Evolutionary conservation across 768 basidiomycete genomes (phyloP), one percentile per base, ranked within the genome.

Genomic region (Rhizopogon roseolus): DNA sequence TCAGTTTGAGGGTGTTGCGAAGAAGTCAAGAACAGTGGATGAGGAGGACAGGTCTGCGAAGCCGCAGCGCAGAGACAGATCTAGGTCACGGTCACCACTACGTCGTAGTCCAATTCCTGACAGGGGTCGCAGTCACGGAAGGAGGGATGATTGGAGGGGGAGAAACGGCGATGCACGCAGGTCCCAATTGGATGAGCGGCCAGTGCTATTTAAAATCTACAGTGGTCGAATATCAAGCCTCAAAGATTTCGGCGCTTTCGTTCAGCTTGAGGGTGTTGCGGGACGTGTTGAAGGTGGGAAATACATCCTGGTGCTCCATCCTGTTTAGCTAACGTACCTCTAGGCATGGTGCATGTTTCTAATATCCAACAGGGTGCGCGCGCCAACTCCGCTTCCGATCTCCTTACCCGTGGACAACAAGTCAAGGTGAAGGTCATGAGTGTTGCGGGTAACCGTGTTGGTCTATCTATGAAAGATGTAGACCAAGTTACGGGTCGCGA

Each of bases 341-440:
- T 54, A 98, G 96, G 96, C n/a, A 85, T 99, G 86, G 91, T 98
- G 22, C 97, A 98, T 68, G 86, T 98, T 59, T 96, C 95, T 25
- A 88, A 85, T 57, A 96, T 98, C 44, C 90, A 94, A 62, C 76
- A 80, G 58, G 88, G 90, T 17, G 83, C 85, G 13, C 85, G 97
- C 49, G 88, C 90, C 38, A 92, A 93, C 64, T 85, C 93, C 38
- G 86, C 95, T 10, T 74, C 85, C 38, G 97, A 99, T 67, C 76
- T 97, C 41, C 79, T 98, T 49, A 87, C 82, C 57, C 81, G 93
- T 54, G 86, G 87, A 19, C 91, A 98, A 64, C 64, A 75, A 13
- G 92, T 97, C 57, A 98, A 96, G 67, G 91, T 98, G 65, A 98
- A 99, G 69, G 93, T 98, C 57, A 90, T 97, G 86, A 93, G 91